phyloP scores from a whole-genome alignment of 257 asterid species.

The Ballota nigra region DNA sequence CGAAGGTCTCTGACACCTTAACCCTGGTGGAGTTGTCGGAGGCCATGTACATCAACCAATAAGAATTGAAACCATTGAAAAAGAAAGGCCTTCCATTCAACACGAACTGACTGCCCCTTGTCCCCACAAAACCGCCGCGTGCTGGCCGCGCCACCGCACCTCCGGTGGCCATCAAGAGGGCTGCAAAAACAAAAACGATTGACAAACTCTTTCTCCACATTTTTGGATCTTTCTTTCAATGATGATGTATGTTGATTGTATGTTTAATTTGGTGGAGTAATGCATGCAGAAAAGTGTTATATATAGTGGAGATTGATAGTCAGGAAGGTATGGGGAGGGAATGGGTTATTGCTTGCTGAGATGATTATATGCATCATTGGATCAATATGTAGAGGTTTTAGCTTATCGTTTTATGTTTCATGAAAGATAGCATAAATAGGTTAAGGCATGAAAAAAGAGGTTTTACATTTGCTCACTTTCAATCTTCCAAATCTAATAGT shows the following conservation, averaged over 20 bases:
- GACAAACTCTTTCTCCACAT: constrained; percentile 29
- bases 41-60: constrained; percentile 62
- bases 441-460: neutral
- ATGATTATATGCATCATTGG: neutral
- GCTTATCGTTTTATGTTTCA: too few species aligned
- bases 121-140: constrained; percentile 25
- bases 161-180: constrained; percentile 7
- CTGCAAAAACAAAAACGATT: constrained; percentile 9
- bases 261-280: neutral
- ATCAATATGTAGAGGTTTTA: neutral
- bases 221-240: neutral
- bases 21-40: constrained; percentile 38
- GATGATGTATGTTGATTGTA: neutral
- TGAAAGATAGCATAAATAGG: neutral
- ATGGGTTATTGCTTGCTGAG: constrained; percentile 22
- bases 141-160: constrained; percentile 18
- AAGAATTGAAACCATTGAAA: constrained; percentile 59
- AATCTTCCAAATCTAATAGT: constrained; percentile 1
- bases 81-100: constrained; percentile 38
- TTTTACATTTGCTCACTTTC: neutral
- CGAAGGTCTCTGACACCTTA: constrained; percentile 41
- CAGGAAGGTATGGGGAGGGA: constrained; percentile 18
- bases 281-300: constrained; percentile 13
- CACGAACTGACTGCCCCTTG: constrained; percentile 40
- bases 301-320: constrained; percentile 12